Conservation (phyloP, 257 asterid species). For the Solanum chilense region DNA sequence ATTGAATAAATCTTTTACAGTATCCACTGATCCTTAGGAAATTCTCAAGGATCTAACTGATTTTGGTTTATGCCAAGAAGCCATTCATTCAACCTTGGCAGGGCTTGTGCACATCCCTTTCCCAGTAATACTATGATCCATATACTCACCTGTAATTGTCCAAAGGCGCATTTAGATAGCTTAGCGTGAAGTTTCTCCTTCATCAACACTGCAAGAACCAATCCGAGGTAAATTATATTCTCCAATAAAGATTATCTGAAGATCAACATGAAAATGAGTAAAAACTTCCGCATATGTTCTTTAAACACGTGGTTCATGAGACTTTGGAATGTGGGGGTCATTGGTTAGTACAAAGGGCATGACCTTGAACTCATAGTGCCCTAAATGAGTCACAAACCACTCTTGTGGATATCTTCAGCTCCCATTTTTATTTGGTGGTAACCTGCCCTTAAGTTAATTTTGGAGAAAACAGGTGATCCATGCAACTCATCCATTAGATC, state of each 20-base stretch:
- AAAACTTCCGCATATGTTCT: background rate
- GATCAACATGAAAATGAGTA: background rate
- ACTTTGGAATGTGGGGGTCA: background rate
- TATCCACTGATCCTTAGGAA: background rate
- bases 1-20: background rate
- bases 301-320: background rate
- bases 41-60: background rate
- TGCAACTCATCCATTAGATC: background rate
- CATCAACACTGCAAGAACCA: background rate
- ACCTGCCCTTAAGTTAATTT: too few species aligned
- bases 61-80: background rate
- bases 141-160: background rate
- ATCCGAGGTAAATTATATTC: background rate
- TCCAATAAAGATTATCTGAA: background rate
- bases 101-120: background rate
- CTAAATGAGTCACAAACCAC: background rate
- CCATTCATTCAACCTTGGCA: background rate
- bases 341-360: too few species aligned
- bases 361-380: too few species aligned
- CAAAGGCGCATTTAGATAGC: background rate
- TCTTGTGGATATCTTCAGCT: background rate
- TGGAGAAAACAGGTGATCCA: too few species aligned
- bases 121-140: background rate
- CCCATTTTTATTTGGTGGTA: background rate
- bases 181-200: background rate